Evolutionary conservation across 768 basidiomycete genomes (phyloP), one percentile per base, ranked within the genome.

Genomic region (Cystofilobasidium capitatum): DNA sequence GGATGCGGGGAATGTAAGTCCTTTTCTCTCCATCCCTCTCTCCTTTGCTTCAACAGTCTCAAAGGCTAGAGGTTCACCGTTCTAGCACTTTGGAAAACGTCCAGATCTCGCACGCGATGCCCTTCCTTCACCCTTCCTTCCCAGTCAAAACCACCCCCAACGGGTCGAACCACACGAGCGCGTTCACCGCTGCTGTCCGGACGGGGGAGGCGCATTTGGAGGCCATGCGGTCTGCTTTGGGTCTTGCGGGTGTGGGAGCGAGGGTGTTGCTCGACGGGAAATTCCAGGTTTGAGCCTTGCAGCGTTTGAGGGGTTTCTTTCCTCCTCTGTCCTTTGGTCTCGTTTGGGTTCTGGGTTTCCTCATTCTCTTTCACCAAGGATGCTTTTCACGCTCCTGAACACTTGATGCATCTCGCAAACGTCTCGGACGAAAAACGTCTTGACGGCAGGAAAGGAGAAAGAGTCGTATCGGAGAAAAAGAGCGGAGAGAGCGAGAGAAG

Each of bases 181-280:
- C 59, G 2, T 74, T 75, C 58, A 61, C 73, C 1, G 64, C 62
- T 13, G 71, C 73, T 10, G 73, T 74, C 10, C 42, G 62, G 22
- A 71, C 73, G 33, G 64, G 68, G 17, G 71, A 71, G 49, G 74
- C 75, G 2, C 75, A 76, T 58, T 69, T 60, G 35, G 63, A 73
- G 55, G 69, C 75, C 10, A 61, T 74, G 59, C 71, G 69, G 44
- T 66, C 71, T 9, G 71, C 74, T 10, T 63, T 71, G 10, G 74
- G 73, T 12, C 45, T 75, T 17, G 74, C 73, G 0, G 69, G 63
- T 13, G 70, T 63, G 20, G 74, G 68, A 3, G 58, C 69, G 58
- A 60, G 71, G 39, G 65, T 72, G 24, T n/a, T 74, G 36, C 40
- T 49, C 22, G 74, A 73, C 37, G 58, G 37, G 29, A 55, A 49